Conservation (phyloP, 1,139 yeast species). For the Blastobotrys malaysiensis region DNA sequence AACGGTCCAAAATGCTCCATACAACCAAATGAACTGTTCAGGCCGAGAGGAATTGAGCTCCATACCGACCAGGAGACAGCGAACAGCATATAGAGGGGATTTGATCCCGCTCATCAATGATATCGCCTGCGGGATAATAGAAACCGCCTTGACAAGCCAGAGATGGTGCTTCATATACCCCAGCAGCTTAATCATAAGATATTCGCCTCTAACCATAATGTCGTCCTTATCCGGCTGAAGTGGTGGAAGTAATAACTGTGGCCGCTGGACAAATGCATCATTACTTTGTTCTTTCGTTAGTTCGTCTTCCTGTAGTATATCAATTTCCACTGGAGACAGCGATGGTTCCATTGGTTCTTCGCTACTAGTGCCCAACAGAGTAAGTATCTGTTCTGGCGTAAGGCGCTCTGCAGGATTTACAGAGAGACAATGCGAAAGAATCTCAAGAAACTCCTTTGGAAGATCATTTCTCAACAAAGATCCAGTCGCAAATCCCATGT, state of each 20-base stretch:
- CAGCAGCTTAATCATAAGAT: neutral
- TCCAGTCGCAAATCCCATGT: constrained; percentile 30
- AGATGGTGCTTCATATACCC: neutral
- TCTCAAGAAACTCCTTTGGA: constrained; percentile 36
- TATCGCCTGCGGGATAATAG: neutral
- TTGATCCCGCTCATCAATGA: neutral
- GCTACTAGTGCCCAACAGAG: neutral
- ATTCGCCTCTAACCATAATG: neutral
- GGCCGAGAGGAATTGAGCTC: neutral
- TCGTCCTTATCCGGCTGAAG: neutral
- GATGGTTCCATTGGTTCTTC: neutral
- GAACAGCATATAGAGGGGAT: neutral
- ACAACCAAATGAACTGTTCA: neutral
- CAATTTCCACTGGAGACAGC: neutral
- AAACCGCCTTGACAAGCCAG: neutral
- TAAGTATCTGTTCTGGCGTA: constrained; percentile 37
- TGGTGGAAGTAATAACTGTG: neutral
- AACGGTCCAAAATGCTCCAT: neutral
- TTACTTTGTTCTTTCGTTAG: neutral
- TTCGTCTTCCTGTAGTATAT: neutral
- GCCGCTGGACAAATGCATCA: neutral
- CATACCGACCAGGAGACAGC: neutral
- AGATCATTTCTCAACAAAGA: constrained; percentile 34
- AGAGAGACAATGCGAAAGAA: constrained; percentile 38
- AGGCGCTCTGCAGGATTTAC: constrained; percentile 41